These are phyloP conservation scores for Chytriomyces confervae DNA, from an alignment of 192 early-diverging fungal genomes.

Conservation along the genomic window DNA sequence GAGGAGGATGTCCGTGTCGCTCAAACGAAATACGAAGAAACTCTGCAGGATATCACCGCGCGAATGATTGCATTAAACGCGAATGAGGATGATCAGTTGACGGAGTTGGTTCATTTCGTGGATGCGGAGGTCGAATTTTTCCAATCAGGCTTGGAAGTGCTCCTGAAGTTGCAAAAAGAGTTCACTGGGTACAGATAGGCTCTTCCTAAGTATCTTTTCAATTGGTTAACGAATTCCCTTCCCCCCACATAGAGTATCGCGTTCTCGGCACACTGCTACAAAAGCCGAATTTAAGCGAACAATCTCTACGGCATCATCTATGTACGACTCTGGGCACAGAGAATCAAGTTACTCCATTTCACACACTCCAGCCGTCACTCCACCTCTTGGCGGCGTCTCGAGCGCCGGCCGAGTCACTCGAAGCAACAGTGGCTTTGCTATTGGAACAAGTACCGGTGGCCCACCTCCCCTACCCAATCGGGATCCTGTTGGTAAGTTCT, in stretches of 20 bases:
- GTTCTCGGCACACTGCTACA: background rate
- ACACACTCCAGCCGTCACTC: slow-evolving; percentile 28
- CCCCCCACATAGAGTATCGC: slow-evolving; percentile 4
- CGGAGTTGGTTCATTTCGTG: slow-evolving; percentile 58
- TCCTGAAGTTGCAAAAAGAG: slow-evolving; percentile 34
- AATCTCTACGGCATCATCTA: slow-evolving; percentile 15
- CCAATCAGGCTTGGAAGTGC: slow-evolving; percentile 28
- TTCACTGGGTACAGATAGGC: slow-evolving; percentile 41
- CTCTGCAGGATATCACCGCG: slow-evolving; percentile 64
- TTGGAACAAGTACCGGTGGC: background rate
- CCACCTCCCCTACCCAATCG: slow-evolving; percentile 31
- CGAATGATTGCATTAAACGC: slow-evolving; percentile 86
- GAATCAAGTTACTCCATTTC: slow-evolving; percentile 13
- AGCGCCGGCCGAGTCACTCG: background rate
- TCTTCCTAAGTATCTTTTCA: background rate
- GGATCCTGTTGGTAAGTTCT: slow-evolving; percentile 14
- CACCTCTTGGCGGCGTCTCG: slow-evolving; percentile 6
- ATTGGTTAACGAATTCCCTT: background rate
- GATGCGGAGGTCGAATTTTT: slow-evolving; percentile 51
- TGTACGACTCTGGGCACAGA: slow-evolving; percentile 11
- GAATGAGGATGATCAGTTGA: slow-evolving; percentile 67
- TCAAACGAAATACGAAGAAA: slow-evolving; percentile 94
- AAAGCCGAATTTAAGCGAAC: slow-evolving; percentile 25
- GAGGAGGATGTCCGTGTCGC: slow-evolving; percentile 90
- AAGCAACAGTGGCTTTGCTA: slow-evolving; percentile 12